phyloP scores from a whole-genome alignment of 176 grass and related monocot species.

The Alloteropsis semialata region DNA sequence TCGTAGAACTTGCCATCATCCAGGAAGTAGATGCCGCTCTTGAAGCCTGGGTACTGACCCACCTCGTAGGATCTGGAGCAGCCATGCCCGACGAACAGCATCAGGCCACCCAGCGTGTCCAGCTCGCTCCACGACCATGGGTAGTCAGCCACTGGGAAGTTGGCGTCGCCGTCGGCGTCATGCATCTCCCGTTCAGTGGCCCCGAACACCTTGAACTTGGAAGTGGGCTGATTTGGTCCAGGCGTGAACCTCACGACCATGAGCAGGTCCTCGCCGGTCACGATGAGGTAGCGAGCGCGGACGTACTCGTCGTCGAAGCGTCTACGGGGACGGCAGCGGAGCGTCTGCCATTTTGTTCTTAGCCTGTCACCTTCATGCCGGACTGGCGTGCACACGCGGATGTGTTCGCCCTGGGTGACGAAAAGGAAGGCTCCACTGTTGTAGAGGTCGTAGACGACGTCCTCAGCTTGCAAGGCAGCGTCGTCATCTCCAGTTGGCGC shows the following conservation, averaged over 20 bases:
- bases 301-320: not conserved
- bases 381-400: no score
- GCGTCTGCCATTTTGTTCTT: no score
- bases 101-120: not conserved
- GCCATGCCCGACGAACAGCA: not conserved
- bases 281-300: not conserved
- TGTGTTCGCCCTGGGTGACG: no score
- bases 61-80: not conserved
- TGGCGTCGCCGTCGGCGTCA: no score
- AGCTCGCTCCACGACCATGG: not conserved
- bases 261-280: not conserved
- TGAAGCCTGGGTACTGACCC: not conserved
- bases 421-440: no score
- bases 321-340: no score
- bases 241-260: not conserved
- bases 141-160: not conserved
- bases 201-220: not conserved
- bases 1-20: not conserved
- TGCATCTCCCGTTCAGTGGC: no score
- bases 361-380: no score
- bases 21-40: not conserved
- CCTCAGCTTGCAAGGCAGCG: no score
- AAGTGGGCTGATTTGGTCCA: accelerated
- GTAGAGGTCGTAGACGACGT: no score
- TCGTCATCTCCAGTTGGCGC: no score